phyloP scores from a whole-genome alignment of 495 filamentous ascomycete species.

The Umbilicaria muhlenbergii region DNA sequence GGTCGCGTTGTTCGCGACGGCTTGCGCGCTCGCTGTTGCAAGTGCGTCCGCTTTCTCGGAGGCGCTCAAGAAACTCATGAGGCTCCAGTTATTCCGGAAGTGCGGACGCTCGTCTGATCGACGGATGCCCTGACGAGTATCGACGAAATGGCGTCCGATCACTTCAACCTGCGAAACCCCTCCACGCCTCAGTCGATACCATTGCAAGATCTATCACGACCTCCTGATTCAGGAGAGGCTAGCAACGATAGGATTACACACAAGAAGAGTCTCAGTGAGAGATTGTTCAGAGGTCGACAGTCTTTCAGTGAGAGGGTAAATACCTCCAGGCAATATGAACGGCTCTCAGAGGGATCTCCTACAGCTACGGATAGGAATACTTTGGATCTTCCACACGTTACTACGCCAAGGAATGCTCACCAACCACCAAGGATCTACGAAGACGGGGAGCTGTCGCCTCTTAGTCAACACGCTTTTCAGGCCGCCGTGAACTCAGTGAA shows the following conservation, averaged over 20 bases:
- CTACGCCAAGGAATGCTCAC: conserved; percentile 18
- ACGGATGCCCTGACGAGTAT: too few species aligned
- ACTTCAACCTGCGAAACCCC: conserved; percentile 30
- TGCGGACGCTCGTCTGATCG: too few species aligned
- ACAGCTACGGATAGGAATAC: conserved; percentile 17
- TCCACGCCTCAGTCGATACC: conserved; percentile 59
- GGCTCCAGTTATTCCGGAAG: too few species aligned
- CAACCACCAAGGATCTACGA: conserved; percentile 19
- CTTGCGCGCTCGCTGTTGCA: too few species aligned
- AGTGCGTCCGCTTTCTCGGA: too few species aligned
- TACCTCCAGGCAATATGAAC: conserved; percentile 18
- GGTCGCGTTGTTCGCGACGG: too few species aligned
- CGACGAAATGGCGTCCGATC: conserved; percentile 40
- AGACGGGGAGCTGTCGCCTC: conserved; percentile 24
- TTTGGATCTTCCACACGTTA: conserved; percentile 14
- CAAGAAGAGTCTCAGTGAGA: conserved; percentile 16
- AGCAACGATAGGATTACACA: conserved; percentile 18
- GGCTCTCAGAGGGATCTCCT: conserved; percentile 38
- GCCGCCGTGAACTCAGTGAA: conserved; percentile 44
- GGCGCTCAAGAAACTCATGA: too few species aligned
- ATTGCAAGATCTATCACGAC: conserved; percentile 59
- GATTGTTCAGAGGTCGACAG: conserved; percentile 10
- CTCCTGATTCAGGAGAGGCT: conserved; percentile 25
- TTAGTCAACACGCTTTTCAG: conserved; percentile 38
- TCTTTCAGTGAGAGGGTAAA: conserved; percentile 14